Evolutionary conservation across 108 stramenopile genomes (phyloP), one percentile per base, ranked within the genome.

Genomic region (Fistulifera pelliculosa): DNA sequence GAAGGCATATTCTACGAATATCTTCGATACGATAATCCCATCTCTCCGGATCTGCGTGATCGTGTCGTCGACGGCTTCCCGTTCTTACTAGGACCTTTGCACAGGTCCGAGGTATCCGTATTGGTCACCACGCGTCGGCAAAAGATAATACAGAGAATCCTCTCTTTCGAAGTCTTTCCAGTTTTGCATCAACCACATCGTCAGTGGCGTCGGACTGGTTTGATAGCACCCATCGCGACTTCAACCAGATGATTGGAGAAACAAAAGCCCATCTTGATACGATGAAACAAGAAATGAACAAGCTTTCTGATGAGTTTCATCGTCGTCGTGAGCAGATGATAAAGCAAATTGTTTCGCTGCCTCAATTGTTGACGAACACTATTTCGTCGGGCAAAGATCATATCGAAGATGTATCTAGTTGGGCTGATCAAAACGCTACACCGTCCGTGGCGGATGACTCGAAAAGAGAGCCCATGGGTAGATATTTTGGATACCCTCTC

Each of bases 1-100:
- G 76, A 62, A 54, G 91, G 80, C 5, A 93, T 93, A 18, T 93
- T 93, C 50, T 77, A 62, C 50, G 91, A 93, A 58, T 93, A 93
- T 56, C 40, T 93, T 54, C 62, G 83, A 11, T 56, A 55, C 28
- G 79, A 88, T 50, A 69, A 87, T 52, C 91, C 91, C 28, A 89
- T 93, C 16, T 81, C 79, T 31, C 55, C 50, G 13, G 90, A 93
- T 52, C 80, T 81, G 38, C 65, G 75, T 41, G 66, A 74, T n/a
- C 74, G 68, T 41, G 80, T 83, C 26, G 71, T 75, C 1, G 87
- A 93, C 54, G 91, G 91, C 45, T 89, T 93, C 57, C 91, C 91
- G 21, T 80, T 79, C 56, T 52, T 93, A 19, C 58, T 93, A 47
- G 84, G 78, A 0, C 87, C 91, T 1, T 89, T 47, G 67, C 85